Conservation (phyloP, 441 rosid genomes). For the Pelargonium hybrid region DNA sequence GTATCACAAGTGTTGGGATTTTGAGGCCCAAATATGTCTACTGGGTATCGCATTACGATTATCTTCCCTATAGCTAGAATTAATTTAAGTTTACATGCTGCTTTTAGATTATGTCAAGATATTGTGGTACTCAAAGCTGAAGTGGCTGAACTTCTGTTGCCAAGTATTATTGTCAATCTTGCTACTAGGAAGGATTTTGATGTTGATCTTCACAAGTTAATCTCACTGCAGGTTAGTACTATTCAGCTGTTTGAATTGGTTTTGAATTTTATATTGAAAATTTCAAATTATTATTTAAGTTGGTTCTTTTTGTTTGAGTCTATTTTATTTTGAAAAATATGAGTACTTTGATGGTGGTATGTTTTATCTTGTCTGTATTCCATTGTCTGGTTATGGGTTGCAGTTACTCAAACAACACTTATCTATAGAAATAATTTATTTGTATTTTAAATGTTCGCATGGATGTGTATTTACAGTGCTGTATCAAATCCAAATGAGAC, state of each 20-base stretch:
- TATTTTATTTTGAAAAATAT: background rate
- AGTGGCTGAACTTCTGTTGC: slow-evolving; percentile 81
- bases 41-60: background rate
- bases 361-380: background rate
- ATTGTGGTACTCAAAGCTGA: slow-evolving; percentile 74
- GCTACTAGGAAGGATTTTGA: slow-evolving; percentile 52
- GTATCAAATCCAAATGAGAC: background rate
- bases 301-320: slow-evolving; percentile 2
- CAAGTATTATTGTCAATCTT: slow-evolving; percentile 64
- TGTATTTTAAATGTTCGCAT: background rate
- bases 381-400: background rate
- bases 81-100: slow-evolving; percentile 20
- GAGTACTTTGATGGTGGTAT: background rate
- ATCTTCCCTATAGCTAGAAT: slow-evolving; percentile 3
- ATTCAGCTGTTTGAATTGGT: slow-evolving; percentile 9
- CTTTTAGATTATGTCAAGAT: slow-evolving; percentile 79
- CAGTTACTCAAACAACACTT: background rate
- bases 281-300: background rate
- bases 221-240: slow-evolving; percentile 57
- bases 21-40: slow-evolving; percentile 11
- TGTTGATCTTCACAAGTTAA: slow-evolving; percentile 42
- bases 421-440: background rate
- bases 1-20: slow-evolving; percentile 4
- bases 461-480: background rate
- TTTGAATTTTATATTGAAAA: background rate